These are phyloP conservation scores for Leccinum boreale DNA, from an alignment of 768 basidiomycete species.

Conservation along the genomic window DNA sequence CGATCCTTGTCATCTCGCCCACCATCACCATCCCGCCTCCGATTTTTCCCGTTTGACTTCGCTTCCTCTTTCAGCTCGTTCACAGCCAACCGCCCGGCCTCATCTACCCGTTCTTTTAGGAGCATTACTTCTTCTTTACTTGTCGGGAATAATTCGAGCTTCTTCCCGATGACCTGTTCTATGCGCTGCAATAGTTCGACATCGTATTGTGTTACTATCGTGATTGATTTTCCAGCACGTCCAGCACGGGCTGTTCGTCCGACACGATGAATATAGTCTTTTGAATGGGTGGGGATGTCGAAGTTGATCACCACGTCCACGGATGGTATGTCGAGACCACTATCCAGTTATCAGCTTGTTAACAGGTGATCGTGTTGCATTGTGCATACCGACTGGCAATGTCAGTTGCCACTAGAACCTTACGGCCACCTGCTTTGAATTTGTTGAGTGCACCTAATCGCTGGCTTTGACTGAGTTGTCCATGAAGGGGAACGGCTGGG, in stretches of 20 bases:
- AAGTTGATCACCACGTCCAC: conserved; percentile 98
- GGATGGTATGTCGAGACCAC: conserved; percentile 92
- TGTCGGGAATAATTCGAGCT: conserved; percentile 84
- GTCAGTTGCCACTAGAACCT: conserved; percentile 92
- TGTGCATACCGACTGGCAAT: conserved; percentile 79
- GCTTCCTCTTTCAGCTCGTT: conserved; percentile 80
- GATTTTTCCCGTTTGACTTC: conserved; percentile 47
- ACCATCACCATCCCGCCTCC: conserved; percentile 44
- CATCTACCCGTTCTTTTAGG: conserved; percentile 83
- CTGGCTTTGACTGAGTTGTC: conserved; percentile 90
- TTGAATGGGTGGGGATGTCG: conserved; percentile 95
- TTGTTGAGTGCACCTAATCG: conserved; percentile 90
- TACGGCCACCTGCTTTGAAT: conserved; percentile 93
- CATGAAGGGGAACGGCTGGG: conserved; percentile 93
- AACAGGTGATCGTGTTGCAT: not conserved
- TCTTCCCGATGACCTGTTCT: conserved; percentile 87
- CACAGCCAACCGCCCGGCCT: conserved; percentile 76
- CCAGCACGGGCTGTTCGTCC: conserved; percentile 97
- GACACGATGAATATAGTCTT: conserved; percentile 98
- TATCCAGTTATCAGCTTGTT: conserved; percentile 25
- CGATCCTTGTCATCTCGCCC: conserved; percentile 77
- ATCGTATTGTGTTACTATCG: conserved; percentile 98
- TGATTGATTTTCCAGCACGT: conserved; percentile 94
- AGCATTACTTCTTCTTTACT: conserved; percentile 88
- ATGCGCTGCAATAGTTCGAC: conserved; percentile 95